Evolutionary conservation across 2,329 filamentous ascomycete genomes (phyloP).

Genomic region (Hypocreales sp.): DNA sequence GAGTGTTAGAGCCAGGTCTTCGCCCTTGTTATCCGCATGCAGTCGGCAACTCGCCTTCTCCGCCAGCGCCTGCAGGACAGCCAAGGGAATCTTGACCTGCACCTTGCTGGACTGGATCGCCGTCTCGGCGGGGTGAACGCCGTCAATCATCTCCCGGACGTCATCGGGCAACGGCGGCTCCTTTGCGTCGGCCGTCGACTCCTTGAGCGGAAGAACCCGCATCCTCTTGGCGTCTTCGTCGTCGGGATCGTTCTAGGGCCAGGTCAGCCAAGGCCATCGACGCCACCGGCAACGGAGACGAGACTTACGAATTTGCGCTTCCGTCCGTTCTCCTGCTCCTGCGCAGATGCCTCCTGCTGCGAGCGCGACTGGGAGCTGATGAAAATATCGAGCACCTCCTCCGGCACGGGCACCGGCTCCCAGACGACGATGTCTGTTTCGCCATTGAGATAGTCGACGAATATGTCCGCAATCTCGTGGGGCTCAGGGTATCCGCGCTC

Average conservation of each 20-base stretch:
- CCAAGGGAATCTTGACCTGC: conserved; percentile 13
- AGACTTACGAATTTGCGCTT: conserved; percentile 34
- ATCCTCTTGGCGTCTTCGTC: conserved; percentile 13
- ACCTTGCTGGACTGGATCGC: conserved; percentile 6
- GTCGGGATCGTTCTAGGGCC: conserved; percentile 16
- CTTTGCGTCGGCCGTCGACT: conserved; percentile 8
- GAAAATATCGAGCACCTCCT: conserved; percentile 32
- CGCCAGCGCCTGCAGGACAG: conserved; percentile 21
- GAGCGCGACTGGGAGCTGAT: conserved; percentile 19
- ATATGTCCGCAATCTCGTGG: conserved; percentile 28
- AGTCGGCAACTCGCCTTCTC: conserved; percentile 15
- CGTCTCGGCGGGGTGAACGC: conserved; percentile 5
- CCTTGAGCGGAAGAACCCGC: conserved; percentile 9
- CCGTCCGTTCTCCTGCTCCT: conserved; percentile 13
- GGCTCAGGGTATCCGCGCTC: conserved; percentile 24
- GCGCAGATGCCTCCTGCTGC: conserved; percentile 9
- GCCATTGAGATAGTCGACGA: conserved; percentile 28
- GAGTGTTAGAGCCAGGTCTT: conserved; percentile 7
- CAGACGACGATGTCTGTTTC: conserved; percentile 23
- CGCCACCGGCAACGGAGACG: no score
- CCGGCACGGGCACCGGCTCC: conserved; percentile 30
- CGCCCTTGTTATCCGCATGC: no score
- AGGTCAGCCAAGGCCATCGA: conserved; percentile 4
- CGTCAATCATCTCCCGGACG: conserved; percentile 14
- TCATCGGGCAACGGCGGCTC: conserved; percentile 17